phyloP scores from a whole-genome alignment of 108 stramenopile genomes.

The Epithemia pelagica region DNA sequence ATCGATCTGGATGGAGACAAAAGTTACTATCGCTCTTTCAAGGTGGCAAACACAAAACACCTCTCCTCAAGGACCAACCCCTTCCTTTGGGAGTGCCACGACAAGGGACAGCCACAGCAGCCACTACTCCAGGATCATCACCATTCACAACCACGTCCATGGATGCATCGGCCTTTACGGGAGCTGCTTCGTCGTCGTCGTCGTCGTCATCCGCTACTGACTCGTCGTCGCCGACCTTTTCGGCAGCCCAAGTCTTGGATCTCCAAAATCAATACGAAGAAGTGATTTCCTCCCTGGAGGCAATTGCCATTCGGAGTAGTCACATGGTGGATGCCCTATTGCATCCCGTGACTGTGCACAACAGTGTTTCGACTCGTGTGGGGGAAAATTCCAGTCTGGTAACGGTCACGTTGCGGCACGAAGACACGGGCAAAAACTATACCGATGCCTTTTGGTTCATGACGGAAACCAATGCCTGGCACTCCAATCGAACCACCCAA shows the following conservation, averaged over 20 bases:
- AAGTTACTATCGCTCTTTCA: constrained; percentile 43
- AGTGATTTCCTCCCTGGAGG: constrained; percentile 25
- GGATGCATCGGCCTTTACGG: too few species aligned
- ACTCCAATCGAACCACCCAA: constrained; percentile 5
- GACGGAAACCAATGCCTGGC: constrained; percentile 38
- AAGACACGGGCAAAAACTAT: constrained; percentile 1
- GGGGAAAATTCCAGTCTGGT: background rate
- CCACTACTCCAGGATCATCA: too few species aligned
- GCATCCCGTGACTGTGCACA: constrained; percentile 20
- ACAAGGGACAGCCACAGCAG: background rate
- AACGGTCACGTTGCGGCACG: background rate
- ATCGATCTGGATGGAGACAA: constrained; percentile 47
- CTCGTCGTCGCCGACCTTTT: background rate
- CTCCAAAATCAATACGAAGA: constrained; percentile 35
- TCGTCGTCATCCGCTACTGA: constrained; percentile 15
- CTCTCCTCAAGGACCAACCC: background rate
- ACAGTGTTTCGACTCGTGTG: background rate
- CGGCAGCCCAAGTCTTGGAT: constrained; percentile 16
- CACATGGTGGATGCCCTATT: constrained; percentile 49
- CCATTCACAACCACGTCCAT: too few species aligned
- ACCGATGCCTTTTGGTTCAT: constrained; percentile 46
- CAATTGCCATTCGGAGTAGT: constrained; percentile 31
- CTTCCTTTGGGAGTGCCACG: constrained; percentile 39
- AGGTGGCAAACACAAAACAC: constrained; percentile 13
- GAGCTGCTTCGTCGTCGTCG: background rate